Evolutionary conservation across 2,329 filamentous ascomycete genomes (phyloP).

Genomic region (Podosphaera fusca): DNA sequence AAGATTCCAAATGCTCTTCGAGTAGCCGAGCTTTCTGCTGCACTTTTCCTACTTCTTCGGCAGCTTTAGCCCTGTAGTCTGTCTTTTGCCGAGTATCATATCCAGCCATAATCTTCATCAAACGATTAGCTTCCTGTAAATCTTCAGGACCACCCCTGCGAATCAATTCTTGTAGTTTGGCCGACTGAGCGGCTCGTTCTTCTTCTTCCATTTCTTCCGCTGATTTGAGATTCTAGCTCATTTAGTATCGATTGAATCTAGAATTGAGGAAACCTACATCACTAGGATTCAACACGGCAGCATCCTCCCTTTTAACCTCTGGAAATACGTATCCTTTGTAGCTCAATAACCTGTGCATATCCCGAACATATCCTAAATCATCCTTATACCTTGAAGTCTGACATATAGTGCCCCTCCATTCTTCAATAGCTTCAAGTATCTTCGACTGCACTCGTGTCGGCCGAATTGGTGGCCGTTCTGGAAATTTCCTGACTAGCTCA

Average conservation of each 20-base stretch:
- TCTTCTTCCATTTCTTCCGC: constrained; percentile 98
- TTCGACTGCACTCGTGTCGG: constrained; percentile 70
- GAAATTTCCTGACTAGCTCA: constrained; percentile 87
- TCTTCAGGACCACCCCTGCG: constrained; percentile 78
- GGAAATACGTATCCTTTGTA: constrained; percentile 97
- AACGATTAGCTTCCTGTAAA: constrained; percentile 81
- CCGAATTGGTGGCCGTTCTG: constrained; percentile 73
- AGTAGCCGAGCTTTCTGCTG: constrained; percentile 84
- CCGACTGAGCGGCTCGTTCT: constrained; percentile 79
- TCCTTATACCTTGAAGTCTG: constrained; percentile 95
- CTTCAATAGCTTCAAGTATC: constrained; percentile 89
- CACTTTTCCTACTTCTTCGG: constrained; percentile 81
- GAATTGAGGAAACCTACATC: constrained; percentile 41
- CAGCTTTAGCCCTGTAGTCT: constrained; percentile 91
- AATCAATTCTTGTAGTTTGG: constrained; percentile 95
- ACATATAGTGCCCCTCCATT: constrained; percentile 96
- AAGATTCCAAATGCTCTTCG: constrained; percentile 76
- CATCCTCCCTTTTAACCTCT: constrained; percentile 77
- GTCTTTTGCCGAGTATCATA: constrained; percentile 91
- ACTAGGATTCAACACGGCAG: constrained; percentile 85
- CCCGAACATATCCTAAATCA: constrained; percentile 81
- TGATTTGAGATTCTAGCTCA: constrained; percentile 63
- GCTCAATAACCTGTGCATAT: constrained; percentile 88
- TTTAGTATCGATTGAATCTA: constrained; percentile 4
- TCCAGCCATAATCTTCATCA: constrained; percentile 99